Evolutionary conservation across 257 asterid species (phyloP).

Genomic region (Gynochthodes officinalis): DNA sequence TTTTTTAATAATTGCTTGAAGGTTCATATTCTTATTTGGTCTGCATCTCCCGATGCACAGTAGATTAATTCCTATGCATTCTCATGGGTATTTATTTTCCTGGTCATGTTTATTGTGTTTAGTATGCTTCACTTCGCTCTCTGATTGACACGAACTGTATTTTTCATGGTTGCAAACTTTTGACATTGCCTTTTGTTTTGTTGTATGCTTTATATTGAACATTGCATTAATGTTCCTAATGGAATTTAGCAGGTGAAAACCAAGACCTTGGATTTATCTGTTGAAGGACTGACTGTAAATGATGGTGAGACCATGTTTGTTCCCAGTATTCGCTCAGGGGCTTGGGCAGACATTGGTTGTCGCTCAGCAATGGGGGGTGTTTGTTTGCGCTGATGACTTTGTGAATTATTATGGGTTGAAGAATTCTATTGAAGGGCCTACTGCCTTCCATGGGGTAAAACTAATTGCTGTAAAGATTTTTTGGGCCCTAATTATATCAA

Average conservation of each 20-base stretch:
- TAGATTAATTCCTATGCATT: no score
- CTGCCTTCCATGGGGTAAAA: constrained; percentile 88
- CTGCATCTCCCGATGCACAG: neutral
- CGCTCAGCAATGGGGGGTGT: constrained; percentile 88
- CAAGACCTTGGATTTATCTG: constrained; percentile 31
- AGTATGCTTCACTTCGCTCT: no score
- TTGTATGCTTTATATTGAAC: no score
- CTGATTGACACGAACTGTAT: neutral
- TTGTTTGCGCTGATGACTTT: constrained; percentile 68
- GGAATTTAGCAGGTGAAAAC: constrained; percentile 50
- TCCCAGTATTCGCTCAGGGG: constrained; percentile 86
- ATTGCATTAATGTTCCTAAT: constrained; percentile 19
- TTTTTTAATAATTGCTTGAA: no score
- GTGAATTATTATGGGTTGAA: constrained; percentile 43
- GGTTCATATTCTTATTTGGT: neutral
- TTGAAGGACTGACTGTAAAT: constrained; percentile 40
- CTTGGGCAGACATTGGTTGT: constrained; percentile 79
- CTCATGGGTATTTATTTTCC: neutral
- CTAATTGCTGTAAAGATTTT: neutral
- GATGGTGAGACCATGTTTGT: constrained; percentile 35
- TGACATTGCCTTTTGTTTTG: no score
- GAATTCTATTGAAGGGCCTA: constrained; percentile 35
- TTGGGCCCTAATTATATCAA: neutral
- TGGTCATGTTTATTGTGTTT: neutral
- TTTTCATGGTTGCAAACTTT: neutral